Percentiles rank a stretch among this genome's conserved stretches.
Conservation (phyloP, 2,329 filamentous ascomycete genomes). For the Fusarium domesticum region DNA sequence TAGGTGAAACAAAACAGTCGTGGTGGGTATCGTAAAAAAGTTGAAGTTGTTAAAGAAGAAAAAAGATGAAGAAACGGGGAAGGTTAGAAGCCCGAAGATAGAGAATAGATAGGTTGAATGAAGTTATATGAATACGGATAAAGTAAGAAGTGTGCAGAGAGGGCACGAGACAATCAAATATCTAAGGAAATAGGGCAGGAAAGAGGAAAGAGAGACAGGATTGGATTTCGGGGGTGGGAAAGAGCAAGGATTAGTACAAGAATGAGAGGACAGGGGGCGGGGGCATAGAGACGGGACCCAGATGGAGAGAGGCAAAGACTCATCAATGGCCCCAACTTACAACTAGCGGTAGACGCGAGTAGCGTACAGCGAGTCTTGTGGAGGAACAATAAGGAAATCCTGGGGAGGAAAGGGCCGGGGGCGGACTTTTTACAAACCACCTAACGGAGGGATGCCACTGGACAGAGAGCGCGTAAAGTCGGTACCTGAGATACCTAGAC, state of each 20-base stretch:
- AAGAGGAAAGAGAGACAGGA: constrained; percentile 14
- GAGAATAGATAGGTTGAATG: constrained; percentile 5
- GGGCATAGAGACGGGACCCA: constrained; percentile 2
- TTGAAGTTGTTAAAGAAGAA: neutral
- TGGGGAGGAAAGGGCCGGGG: constrained; percentile 19
- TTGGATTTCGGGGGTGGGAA: constrained; percentile 19
- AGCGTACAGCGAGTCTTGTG: neutral
- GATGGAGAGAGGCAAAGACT: neutral
- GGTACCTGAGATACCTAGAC: no score
- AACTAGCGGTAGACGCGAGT: neutral
- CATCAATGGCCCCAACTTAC: no score
- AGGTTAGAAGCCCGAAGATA: neutral
- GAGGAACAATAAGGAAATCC: neutral
- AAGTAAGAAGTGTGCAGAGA: constrained; percentile 1
- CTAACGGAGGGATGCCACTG: constrained; percentile 2
- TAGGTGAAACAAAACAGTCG: neutral
- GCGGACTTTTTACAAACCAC: constrained; percentile 11
- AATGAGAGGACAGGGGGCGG: constrained; percentile 2
- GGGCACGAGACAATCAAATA: neutral
- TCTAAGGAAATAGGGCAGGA: constrained; percentile 5
- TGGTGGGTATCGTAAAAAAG: neutral
- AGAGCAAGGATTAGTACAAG: constrained; percentile 21
- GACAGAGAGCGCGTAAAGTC: no score
- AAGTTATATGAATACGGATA: constrained; percentile 3
- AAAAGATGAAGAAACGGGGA: neutral